These are phyloP conservation scores for Thamnidium elegans DNA, from an alignment of 192 early-diverging fungal species.

Conservation along the genomic window DNA sequence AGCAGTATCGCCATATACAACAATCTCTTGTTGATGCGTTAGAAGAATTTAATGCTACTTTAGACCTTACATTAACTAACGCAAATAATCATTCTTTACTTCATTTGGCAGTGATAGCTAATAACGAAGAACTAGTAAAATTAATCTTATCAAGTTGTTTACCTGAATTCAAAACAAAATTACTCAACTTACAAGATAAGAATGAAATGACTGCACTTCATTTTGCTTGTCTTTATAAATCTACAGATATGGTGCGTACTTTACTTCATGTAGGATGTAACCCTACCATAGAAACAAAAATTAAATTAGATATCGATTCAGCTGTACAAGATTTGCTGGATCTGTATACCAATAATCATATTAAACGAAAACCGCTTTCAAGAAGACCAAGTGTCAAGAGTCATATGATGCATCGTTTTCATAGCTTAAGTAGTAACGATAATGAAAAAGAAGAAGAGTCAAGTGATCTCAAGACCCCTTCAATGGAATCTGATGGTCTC, in stretches of 20 bases:
- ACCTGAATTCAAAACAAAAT: not conserved
- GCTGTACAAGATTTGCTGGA: not conserved
- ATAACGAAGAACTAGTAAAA: conserved; percentile 47
- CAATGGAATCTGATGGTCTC: conserved; percentile 31
- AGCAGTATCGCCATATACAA: not conserved
- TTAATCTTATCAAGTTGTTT: conserved; percentile 41
- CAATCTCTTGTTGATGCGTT: not conserved
- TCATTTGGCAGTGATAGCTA: conserved; percentile 61
- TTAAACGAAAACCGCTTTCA: conserved; percentile 5
- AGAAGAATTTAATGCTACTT: not conserved
- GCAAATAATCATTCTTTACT: conserved; percentile 55
- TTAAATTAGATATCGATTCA: not conserved
- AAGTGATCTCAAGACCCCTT: not conserved
- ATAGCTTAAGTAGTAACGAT: not conserved
- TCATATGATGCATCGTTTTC: conserved; percentile 17
- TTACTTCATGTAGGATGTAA: conserved; percentile 45
- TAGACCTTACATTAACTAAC: conserved; percentile 15
- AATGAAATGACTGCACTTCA: conserved; percentile 71
- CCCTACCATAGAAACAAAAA: not conserved
- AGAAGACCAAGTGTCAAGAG: conserved; percentile 18
- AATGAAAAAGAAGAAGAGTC: conserved; percentile 10
- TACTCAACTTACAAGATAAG: conserved; percentile 53
- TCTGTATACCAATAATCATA: not conserved
- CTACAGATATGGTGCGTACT: conserved; percentile 45
- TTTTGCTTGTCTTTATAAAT: conserved; percentile 59